Conservation (phyloP, 495 filamentous ascomycete species). For the Aspergillus panamensis region DNA sequence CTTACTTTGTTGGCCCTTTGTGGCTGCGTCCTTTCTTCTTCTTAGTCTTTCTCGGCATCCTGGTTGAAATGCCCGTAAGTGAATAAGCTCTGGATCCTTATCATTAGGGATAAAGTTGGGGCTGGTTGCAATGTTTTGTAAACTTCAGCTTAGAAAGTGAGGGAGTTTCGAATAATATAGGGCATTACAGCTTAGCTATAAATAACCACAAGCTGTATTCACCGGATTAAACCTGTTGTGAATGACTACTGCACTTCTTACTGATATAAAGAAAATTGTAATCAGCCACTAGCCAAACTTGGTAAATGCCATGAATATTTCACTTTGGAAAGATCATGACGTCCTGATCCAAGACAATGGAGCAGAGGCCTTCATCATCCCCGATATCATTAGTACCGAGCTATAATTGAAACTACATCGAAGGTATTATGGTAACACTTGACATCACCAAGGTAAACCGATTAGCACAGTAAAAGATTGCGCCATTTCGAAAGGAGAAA, state of each 20-base stretch:
- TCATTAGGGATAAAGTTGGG: not conserved
- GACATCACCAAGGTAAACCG: too few species aligned
- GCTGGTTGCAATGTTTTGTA: not conserved
- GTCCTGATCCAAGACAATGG: too few species aligned
- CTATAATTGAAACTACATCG: too few species aligned
- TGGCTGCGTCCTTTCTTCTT: not conserved
- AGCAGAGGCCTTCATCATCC: too few species aligned
- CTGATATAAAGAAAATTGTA: not conserved
- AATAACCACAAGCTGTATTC: not conserved
- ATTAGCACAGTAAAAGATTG: not conserved
- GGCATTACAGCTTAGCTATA: not conserved
- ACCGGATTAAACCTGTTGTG: not conserved
- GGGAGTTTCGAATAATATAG: not conserved
- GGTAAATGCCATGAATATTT: too few species aligned
- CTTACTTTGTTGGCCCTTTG: conserved; percentile 6
- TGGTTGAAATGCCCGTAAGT: not conserved
- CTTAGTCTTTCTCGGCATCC: conserved; percentile 3
- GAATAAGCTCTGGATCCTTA: not conserved
- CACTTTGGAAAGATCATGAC: too few species aligned
- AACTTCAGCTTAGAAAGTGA: not conserved
- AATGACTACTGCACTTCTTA: not conserved
- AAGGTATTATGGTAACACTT: too few species aligned
- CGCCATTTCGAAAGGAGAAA: not conserved
- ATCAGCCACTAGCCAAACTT: too few species aligned
- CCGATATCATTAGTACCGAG: too few species aligned